These are phyloP conservation scores for Neurospora intermedia DNA, from an alignment of 495 filamentous ascomycete genomes.

Conservation along the genomic window DNA sequence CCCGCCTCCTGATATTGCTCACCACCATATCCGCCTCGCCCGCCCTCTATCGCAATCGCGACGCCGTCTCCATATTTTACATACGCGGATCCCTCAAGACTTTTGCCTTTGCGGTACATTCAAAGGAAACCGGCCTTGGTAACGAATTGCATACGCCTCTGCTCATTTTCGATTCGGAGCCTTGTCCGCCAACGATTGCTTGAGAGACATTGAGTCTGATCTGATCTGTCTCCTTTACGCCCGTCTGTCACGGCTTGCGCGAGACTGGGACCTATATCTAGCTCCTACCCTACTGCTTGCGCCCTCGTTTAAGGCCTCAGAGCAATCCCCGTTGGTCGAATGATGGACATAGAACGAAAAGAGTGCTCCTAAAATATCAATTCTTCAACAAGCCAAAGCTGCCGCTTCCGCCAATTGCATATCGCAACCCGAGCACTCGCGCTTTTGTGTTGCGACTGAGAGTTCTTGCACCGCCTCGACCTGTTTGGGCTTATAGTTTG, in stretches of 20 bases:
- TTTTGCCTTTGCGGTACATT: background rate
- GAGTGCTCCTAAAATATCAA: background rate
- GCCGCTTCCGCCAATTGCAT: background rate
- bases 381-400: background rate
- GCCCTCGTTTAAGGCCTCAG: background rate
- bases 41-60: background rate
- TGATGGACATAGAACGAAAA: background rate
- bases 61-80: background rate
- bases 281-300: background rate
- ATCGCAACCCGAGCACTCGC: background rate
- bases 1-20: background rate
- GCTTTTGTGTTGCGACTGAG: background rate
- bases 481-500: background rate
- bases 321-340: background rate
- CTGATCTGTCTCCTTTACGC: background rate
- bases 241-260: background rate
- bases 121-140: background rate
- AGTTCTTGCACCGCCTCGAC: background rate
- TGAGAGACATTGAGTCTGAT: background rate
- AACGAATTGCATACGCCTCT: background rate
- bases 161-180: background rate
- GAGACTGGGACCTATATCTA: background rate
- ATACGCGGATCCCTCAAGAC: background rate
- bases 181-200: background rate
- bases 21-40: background rate